These are phyloP conservation scores for Fusarium sp. DNA, from an alignment of 2,329 filamentous ascomycete species.

Conservation along the genomic window DNA sequence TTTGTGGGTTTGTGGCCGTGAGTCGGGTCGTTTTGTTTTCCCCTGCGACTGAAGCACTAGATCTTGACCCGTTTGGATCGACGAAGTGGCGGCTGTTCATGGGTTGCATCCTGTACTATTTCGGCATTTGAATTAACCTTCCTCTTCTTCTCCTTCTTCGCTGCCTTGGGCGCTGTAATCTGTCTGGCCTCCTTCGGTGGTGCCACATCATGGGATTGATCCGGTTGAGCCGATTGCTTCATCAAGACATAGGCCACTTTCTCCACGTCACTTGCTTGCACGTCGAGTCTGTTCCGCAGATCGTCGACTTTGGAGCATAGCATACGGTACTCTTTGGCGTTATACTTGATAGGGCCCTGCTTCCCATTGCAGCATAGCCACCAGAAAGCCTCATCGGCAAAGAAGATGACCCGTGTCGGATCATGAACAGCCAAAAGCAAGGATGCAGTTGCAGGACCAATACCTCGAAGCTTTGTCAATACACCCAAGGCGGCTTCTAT, in stretches of 20 bases:
- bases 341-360: conserved; percentile 72
- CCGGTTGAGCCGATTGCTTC: conserved; percentile 46
- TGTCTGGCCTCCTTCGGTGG: conserved; percentile 17
- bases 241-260: conserved; percentile 76
- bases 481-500: conserved; percentile 60
- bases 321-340: conserved; percentile 70
- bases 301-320: conserved; percentile 56
- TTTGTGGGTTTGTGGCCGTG: background rate
- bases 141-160: conserved; percentile 34
- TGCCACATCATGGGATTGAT: background rate
- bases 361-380: conserved; percentile 71
- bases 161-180: background rate
- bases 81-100: conserved; percentile 25
- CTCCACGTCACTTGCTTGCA: conserved; percentile 71
- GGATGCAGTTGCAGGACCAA: conserved; percentile 83
- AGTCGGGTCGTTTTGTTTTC: background rate
- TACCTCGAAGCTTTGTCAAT: conserved; percentile 72
- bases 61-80: conserved; percentile 39
- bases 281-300: conserved; percentile 59
- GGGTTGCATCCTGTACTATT: conserved; percentile 22
- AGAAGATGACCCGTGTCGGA: conserved; percentile 71
- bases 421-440: conserved; percentile 74
- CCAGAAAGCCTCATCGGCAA: conserved; percentile 80
- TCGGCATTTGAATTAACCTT: conserved; percentile 17
- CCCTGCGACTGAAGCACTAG: background rate